A percentile compares a stretch with the other conserved stretches of the same genome.
Conservation (phyloP, 192 early-diverging fungal species). For the Podila minutissima region DNA sequence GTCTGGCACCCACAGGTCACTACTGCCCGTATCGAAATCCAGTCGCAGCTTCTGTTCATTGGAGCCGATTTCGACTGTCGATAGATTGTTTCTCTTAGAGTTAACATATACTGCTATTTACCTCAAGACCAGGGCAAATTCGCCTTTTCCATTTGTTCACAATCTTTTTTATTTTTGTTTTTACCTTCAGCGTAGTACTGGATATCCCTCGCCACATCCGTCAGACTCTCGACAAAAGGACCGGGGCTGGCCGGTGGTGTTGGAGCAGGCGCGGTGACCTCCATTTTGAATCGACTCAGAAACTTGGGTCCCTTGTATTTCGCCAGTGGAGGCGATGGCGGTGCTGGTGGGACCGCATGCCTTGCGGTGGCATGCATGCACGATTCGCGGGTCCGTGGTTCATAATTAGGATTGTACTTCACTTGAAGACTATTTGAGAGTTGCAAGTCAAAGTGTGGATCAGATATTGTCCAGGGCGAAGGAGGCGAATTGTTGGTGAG, state of each 20-base stretch:
- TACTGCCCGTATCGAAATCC: slow-evolving; percentile 80
- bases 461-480: no score
- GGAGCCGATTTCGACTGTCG: slow-evolving; percentile 46
- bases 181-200: slow-evolving; percentile 49
- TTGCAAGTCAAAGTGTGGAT: not conserved
- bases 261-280: not conserved
- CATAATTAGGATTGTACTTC: slow-evolving; percentile 30
- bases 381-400: slow-evolving; percentile 24
- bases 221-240: slow-evolving; percentile 27
- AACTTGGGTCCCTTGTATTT: slow-evolving; percentile 11
- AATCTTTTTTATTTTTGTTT: not conserved
- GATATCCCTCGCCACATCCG: slow-evolving; percentile 38
- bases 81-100: not conserved
- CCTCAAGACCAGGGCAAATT: not conserved
- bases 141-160: not conserved
- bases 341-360: slow-evolving; percentile 13
- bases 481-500: no score
- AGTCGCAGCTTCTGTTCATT: slow-evolving; percentile 49
- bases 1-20: slow-evolving; percentile 71
- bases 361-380: slow-evolving; percentile 12
- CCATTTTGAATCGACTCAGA: slow-evolving; percentile 16
- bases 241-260: not conserved
- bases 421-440: slow-evolving; percentile 16
- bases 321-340: not conserved
- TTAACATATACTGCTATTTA: not conserved